Conservation (phyloP, 139 green algal genomes). For the Raphidocelis subcapitata region DNA sequence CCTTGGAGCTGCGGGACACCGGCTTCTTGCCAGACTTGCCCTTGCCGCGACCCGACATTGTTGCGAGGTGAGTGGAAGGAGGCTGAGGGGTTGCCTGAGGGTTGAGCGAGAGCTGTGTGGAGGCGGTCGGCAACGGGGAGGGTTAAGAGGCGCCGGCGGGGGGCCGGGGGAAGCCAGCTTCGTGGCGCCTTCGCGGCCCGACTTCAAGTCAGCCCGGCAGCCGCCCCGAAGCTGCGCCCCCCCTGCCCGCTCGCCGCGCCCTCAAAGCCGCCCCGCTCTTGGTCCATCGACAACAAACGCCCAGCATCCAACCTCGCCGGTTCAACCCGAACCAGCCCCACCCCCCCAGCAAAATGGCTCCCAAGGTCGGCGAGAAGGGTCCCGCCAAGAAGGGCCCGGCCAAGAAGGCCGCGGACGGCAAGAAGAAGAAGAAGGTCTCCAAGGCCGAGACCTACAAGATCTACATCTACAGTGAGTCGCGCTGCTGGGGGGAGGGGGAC, state of each 20-base stretch:
- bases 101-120: no score
- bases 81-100: no score
- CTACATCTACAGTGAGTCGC: constrained; percentile 85
- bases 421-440: constrained; percentile 50
- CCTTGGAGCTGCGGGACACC: constrained; percentile 80
- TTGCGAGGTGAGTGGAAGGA: background rate
- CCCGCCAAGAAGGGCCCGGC: constrained; percentile 15
- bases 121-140: no score
- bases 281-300: no score
- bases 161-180: background rate
- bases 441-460: constrained; percentile 73
- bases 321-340: no score
- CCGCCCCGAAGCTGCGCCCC: no score
- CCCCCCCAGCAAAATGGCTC: constrained; percentile 16
- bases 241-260: no score
- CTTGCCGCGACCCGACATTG: constrained; percentile 28
- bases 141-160: no score
- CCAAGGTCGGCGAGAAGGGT: constrained; percentile 34
- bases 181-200: no score
- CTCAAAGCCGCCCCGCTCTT: no score
- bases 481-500: constrained; percentile 72
- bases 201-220: no score
- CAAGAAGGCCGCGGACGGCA: constrained; percentile 10
- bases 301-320: no score
- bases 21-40: constrained; percentile 51